Evolutionary conservation across 176 grass and related monocot genomes (phyloP), one percentile per base, ranked within the genome.

Genomic region (Cenchrus fungigraminus): DNA sequence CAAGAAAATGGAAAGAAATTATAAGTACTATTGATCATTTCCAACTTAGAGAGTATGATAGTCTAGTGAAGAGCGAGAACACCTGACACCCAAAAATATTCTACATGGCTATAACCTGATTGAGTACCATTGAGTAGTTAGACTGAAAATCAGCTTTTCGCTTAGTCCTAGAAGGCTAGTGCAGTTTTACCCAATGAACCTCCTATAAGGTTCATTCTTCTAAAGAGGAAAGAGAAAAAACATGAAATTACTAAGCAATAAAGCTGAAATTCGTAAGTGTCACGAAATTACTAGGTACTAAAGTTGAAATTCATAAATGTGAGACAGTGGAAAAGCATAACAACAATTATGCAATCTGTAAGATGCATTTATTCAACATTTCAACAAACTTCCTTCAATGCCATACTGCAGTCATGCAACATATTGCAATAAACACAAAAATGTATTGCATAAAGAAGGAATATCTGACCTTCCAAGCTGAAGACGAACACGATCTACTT

Each of bases 401-500:
- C 3, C 19, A 77, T 59, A 6, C 14, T 58, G 29, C 0, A 50
- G 64, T 44, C 4, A 11, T 73, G 10, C 20, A 65, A 44, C 9
- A 20, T 45, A 46, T 63, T 32, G 49, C 20, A 17, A 71, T 56
- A 16, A 76, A 68, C 13, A 28, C 15, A 76, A 68, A 81, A 82
- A 0, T 10, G 31, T 52, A 66, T 74, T 57, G 29, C 66, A 80
- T 51, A 64, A 84, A 53, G 43, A 9, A 70, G 46, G 31, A 80
- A 54, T 45, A 76, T 85, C 65, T 93, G 88, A 99, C 97, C 90
- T 92, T 74, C 83, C 71, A 3, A 96, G 88, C 84, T 99, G 97
- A 82, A 90, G 87, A 66, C 73, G 86, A 34, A 99, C 91, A 79
- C 88, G 73, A 78, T 94, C 91, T 58, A 20, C 83, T 79, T 95